Evolutionary conservation across 768 basidiomycete species (phyloP).

Genomic region (Pulveroboletus sp.): DNA sequence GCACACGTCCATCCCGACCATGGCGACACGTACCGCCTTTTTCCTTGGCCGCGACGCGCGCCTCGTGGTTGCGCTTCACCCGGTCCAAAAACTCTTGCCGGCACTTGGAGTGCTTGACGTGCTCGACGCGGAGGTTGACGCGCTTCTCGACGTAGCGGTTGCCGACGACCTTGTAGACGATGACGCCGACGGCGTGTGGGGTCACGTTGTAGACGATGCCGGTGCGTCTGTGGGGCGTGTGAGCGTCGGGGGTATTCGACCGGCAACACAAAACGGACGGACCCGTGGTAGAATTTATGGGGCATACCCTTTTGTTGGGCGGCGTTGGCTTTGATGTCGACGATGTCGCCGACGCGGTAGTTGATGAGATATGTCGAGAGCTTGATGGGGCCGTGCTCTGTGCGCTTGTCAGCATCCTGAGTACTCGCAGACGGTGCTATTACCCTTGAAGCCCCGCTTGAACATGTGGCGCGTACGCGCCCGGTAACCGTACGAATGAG

Average conservation of each 20-base stretch:
- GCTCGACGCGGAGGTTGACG: conserved; percentile 96
- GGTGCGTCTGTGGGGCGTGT: conserved; percentile 64
- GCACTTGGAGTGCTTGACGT: conserved; percentile 94
- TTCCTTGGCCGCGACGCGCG: conserved; percentile 81
- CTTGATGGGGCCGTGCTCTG: conserved; percentile 87
- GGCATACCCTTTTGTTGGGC: conserved; percentile 99
- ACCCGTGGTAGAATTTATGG: conserved; percentile 99
- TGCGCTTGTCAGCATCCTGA: conserved; percentile 2
- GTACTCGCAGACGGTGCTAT: conserved; percentile 9
- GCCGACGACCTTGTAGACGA: conserved; percentile 97
- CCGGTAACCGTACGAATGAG: conserved; percentile 99
- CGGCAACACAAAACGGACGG: conserved; percentile 32
- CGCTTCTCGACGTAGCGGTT: conserved; percentile 99
- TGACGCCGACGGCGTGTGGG: conserved; percentile 89
- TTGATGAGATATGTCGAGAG: conserved; percentile 90
- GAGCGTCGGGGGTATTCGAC: too few relatives aligned
- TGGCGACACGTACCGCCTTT: conserved; percentile 66
- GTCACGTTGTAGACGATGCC: conserved; percentile 99
- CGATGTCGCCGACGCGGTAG: conserved; percentile 96
- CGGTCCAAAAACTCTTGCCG: conserved; percentile 96
- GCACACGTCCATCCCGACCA: neutral
- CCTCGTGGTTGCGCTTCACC: conserved; percentile 86
- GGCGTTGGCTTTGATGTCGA: conserved; percentile 99
- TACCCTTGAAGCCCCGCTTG: conserved; percentile 98
- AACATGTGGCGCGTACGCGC: conserved; percentile 99